Conservation (phyloP, 2,329 filamentous ascomycete genomes). For the Scytalidium lignicola region DNA sequence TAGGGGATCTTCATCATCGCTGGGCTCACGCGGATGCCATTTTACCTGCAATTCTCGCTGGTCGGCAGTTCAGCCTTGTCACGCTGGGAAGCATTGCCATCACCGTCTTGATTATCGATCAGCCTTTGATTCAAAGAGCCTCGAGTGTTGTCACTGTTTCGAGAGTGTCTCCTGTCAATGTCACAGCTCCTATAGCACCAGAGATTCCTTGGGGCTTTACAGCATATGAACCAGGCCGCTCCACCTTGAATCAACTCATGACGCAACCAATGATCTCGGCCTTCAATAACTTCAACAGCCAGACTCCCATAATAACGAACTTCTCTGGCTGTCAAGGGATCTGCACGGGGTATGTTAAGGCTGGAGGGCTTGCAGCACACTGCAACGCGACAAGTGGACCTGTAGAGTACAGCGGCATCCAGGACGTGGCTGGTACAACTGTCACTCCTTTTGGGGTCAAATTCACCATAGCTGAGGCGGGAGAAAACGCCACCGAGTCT, state of each 20-base stretch:
- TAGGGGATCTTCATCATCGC: constrained; percentile 1
- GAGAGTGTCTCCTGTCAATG: background rate
- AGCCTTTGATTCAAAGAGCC: constrained; percentile 6
- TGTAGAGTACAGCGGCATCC: background rate
- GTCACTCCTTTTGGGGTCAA: background rate
- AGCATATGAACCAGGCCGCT: constrained; percentile 3
- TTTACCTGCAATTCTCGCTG: constrained; percentile 1
- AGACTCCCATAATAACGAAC: constrained; percentile 2
- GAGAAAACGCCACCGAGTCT: no score
- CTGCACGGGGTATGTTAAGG: constrained; percentile 4
- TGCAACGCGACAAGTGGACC: constrained; percentile 3
- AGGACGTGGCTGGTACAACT: no score
- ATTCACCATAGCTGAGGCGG: constrained; percentile 1
- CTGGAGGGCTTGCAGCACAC: constrained; percentile 5
- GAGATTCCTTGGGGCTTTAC: constrained; percentile 11
- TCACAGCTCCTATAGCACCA: constrained; percentile 6
- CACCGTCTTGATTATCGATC: constrained; percentile 1
- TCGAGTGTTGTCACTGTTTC: constrained; percentile 2
- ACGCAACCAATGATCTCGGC: constrained; percentile 4
- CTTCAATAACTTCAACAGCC: constrained; percentile 2
- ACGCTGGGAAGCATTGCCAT: constrained; percentile 3
- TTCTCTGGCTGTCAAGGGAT: constrained; percentile 6
- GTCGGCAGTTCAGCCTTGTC: constrained; percentile 3
- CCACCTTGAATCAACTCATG: constrained; percentile 2
- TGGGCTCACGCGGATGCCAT: constrained; percentile 4